Base-by-base conservation (phyloP, 192 early-diverging fungal species). In the Linnemannia hyalina region DNA sequence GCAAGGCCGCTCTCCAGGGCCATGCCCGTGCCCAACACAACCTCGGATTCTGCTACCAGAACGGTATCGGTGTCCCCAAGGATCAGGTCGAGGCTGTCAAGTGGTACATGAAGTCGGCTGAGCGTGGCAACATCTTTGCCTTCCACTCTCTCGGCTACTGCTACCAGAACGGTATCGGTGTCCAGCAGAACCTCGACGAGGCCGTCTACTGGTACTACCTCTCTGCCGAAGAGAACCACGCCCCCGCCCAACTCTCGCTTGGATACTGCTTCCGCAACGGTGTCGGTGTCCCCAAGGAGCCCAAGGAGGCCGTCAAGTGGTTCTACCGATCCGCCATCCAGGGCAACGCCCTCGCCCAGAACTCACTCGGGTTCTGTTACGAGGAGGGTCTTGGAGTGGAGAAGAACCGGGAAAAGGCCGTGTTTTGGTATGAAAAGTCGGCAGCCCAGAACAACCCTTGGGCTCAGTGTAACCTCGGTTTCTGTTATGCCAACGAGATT, bases 31-130 rank as follows among this genome's bases (percentile, higher is more conserved):
- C 90, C 42, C 91, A 84, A 91, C 92, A 89, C 72, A 91, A 96
- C 70, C 88, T 97, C 69, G 97, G 96, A 20, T 97, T 94, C 82
- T 97, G 97, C 80, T 97, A 95, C 78, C 95, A 95, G 47, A 96
- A 97, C 81, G 96, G 95, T 22, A 94, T 96, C 70, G 96, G 96
- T 32, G 93, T 97, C 11, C 81, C 85, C 38, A 92, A 92, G 75
- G 80, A 92, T 35, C 82, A 84, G 26, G 77, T 74, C 26, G 78
- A 90, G 74, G 92, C 91, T 32, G 86, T 90, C n/a, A 82, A 85
- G 63, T 92, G 91, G 91, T 91, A 91, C 57, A 80, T 76, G 60
- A 89, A 83, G 71, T 89, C 87, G 38, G 89, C 89, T 3, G 88
- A 89, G 29, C 88, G 88, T 73, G 90, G 91, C 36, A 91, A 90